These are phyloP conservation scores for Harrya chromipes DNA, from an alignment of 768 basidiomycete species.

Conservation along the genomic window DNA sequence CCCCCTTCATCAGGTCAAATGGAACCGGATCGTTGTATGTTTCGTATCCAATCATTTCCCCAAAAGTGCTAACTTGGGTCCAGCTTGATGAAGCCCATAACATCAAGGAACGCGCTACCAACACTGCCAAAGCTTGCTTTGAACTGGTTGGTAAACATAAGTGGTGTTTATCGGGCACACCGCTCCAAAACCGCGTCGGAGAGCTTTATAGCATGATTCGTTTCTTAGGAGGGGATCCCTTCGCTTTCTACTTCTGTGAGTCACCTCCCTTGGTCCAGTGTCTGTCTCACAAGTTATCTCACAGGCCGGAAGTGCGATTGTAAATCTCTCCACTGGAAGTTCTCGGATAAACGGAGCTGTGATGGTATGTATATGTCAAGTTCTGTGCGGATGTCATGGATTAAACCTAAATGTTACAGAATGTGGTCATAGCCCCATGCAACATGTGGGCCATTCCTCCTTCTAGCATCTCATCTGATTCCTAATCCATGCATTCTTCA, in stretches of 20 bases:
- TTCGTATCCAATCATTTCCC: background rate
- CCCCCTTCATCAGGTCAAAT: conserved; percentile 77
- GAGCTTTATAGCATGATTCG: conserved; percentile 93
- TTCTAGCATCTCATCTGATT: conserved; percentile 6
- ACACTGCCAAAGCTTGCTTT: conserved; percentile 97
- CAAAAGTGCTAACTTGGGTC: background rate
- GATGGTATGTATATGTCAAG: conserved; percentile 54
- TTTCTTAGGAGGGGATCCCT: conserved; percentile 92
- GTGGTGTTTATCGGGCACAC: conserved; percentile 98
- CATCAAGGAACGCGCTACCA: conserved; percentile 93
- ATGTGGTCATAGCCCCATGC: conserved; percentile 84
- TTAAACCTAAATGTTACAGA: conserved; percentile 40
- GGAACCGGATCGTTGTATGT: conserved; percentile 77
- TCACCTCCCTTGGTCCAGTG: background rate
- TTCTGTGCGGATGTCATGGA: background rate
- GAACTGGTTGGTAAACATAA: conserved; percentile 74
- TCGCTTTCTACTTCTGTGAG: conserved; percentile 89
- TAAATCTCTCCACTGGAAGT: conserved; percentile 95
- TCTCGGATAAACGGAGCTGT: conserved; percentile 77
- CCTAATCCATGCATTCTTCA: conserved; percentile 21
- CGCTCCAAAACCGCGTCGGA: conserved; percentile 97
- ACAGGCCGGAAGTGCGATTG: conserved; percentile 87
- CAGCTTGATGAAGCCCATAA: conserved; percentile 96
- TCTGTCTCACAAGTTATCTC: background rate
- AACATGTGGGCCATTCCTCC: conserved; percentile 50